Evolutionary conservation across 2,329 filamentous ascomycete species (phyloP), one percentile per base, ranked within the genome.

Genomic region (Pezicula neosporulosa): DNA sequence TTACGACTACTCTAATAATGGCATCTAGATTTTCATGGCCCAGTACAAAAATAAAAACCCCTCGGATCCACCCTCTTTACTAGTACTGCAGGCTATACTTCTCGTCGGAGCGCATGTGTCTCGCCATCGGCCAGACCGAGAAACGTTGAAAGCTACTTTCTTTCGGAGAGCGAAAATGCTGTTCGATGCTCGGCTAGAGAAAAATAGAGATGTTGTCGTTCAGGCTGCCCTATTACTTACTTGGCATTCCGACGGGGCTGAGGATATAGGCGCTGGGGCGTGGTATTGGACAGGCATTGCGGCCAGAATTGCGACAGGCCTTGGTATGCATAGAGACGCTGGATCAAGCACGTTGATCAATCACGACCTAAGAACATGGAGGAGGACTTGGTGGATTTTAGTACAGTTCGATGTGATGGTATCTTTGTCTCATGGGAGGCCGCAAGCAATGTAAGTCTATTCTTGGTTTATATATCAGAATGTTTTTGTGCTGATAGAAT

Each of bases 281-380:
- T 97, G 92, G 92, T 96, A 96, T 68, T 96, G 96, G 54, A 89
- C 93, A 48, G 92, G 92, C 10, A 90, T 96, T 38, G 91, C 92
- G 6, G 86, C 94, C 56, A 86, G 92, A 30, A 72, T 96, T 47
- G 91, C 90, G 3, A 86, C 96, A 18, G 92, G 96, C 64, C 77
- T 97, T 2, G 92, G 92, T 12, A 75, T 97, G 35, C 90, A 96
- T 67, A 90, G 91, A 56, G 92, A 97, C 67, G 91, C 96, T 57
- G 89, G 88, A 18, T 15, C 78, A 6, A 53, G 50, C 24, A 53
- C 28, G 7, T 38, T 53, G 16, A 43, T 47, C 21, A 4, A 44
- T 35, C 39, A 39, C 6, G 53, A 55, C 24, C 46, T 45, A 42
- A 38, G 47, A 15, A 52, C 39, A 38, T 55, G 50, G 50, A 48